Evolutionary conservation across 257 asterid genomes (phyloP).

Genomic region (Agastache rugosa): DNA sequence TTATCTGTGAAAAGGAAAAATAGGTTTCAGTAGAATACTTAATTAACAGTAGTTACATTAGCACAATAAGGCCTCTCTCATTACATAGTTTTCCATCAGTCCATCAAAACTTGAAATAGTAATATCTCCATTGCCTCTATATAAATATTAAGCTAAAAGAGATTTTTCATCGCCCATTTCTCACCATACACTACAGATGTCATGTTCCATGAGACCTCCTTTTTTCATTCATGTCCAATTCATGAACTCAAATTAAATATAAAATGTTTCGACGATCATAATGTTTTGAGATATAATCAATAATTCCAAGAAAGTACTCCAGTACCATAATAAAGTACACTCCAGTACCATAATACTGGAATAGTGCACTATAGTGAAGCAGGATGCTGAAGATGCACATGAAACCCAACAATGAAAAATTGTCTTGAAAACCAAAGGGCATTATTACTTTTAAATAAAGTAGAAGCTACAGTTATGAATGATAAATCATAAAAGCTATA

Average conservation of each 20-base stretch:
- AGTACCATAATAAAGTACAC: constrained; percentile 7
- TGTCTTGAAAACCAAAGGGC: not conserved
- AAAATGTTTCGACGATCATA: not conserved
- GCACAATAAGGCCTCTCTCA: not conserved
- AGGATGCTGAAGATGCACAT: not conserved
- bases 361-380: not conserved
- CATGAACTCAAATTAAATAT: not conserved
- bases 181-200: not conserved
- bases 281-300: constrained; percentile 6
- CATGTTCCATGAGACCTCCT: not conserved
- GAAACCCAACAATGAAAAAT: constrained; percentile 17
- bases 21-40: not conserved
- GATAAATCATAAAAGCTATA: constrained; percentile 6
- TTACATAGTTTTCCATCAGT: not conserved
- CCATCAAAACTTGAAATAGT: not conserved
- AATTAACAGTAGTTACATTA: not conserved
- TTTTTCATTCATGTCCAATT: not conserved
- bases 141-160: not conserved
- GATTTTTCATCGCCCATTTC: not conserved
- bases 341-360: constrained; percentile 13
- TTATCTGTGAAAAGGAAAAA: not conserved
- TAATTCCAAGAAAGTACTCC: constrained; percentile 1
- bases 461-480: not conserved
- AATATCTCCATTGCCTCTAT: not conserved
- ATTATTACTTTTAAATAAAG: not conserved